Base-by-base conservation (phyloP, 2,329 filamentous ascomycete species). In the Neonectria punicea region DNA sequence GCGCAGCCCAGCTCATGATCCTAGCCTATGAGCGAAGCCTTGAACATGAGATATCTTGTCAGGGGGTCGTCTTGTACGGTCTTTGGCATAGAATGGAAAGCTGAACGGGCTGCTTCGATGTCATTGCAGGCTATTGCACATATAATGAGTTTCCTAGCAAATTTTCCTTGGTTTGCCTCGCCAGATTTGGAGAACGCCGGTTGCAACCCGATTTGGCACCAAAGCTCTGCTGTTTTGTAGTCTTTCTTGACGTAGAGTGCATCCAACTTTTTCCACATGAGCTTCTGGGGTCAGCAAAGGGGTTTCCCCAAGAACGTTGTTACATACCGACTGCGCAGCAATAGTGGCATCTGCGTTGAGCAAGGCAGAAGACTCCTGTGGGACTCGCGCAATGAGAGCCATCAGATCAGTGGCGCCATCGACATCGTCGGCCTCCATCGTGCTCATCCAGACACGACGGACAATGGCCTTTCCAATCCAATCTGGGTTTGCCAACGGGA, bases 221-320 rank as follows among this genome's bases (percentile, higher is more conserved):
- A 98, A 55, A 82, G 79, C 67, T 91, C 86, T 1, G 91, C 86
- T 14, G 82, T 69, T 2, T 83, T 80, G 59, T 86, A 86, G 16
- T 88, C 79, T 2, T 84, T 81, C 34, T 86, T 83, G 1, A 79
- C 79, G 66, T 87, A 88, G 14, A 83, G 82, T 1, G 82, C 78
- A 57, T 94, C 91, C n/a, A 92, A 83, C 28, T 85, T 87, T 78
- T 93, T 96, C 93, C 94, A 98, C 4, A 97, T 80, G 4, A 97
- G 78, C 92, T 95, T 65, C 11, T 22, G 47, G 30, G 66, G 73
- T 73, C 32, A 73, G 67, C 41, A 7, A 18, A 7, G 13, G 20
- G 5, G 10, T 39, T 18, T 22, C 13, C 34, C 20, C 70, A 20
- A 70, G 65, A 50, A 16, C 22, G 47, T 16, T 22, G 11, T 7